phyloP scores from a whole-genome alignment of 495 filamentous ascomycete genomes.

The Tricharina praecox region DNA sequence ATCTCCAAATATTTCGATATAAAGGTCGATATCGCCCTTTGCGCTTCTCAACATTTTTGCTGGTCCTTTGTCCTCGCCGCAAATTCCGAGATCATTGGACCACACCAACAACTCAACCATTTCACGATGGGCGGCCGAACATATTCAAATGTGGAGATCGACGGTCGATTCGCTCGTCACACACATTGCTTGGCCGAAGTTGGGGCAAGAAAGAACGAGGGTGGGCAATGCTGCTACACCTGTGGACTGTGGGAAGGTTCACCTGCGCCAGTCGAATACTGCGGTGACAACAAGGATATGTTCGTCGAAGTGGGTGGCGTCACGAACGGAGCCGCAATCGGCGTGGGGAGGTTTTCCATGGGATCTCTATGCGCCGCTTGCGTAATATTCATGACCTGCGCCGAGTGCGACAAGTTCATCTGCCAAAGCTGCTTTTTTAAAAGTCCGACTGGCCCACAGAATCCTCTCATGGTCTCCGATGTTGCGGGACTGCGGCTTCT shows the following conservation, averaged over 20 bases:
- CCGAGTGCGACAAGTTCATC: slow-evolving; percentile 14
- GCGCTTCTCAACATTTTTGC: slow-evolving; percentile 6
- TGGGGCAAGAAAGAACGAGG: slow-evolving; percentile 9
- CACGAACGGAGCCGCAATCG: slow-evolving; percentile 10
- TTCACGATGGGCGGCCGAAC: neutral
- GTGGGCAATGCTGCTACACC: slow-evolving; percentile 12
- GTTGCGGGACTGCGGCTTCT: neutral
- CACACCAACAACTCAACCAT: neutral
- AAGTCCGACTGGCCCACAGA: neutral
- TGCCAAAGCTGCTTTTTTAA: slow-evolving; percentile 4
- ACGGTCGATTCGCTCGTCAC: slow-evolving; percentile 5
- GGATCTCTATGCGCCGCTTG: slow-evolving; percentile 19
- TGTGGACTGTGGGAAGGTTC: slow-evolving; percentile 23
- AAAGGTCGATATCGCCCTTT: slow-evolving; percentile 11
- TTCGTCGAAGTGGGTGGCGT: slow-evolving; percentile 14
- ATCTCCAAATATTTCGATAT: slow-evolving; percentile 9
- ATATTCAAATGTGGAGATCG: neutral
- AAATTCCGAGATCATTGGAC: neutral
- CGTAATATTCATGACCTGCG: slow-evolving; percentile 14
- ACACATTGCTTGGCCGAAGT: slow-evolving; percentile 19
- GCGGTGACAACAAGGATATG: neutral
- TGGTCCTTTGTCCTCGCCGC: neutral
- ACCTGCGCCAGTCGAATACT: slow-evolving; percentile 4
- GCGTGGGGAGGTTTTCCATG: slow-evolving; percentile 11
- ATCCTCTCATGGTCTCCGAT: slow-evolving; percentile 3